Base-by-base conservation (phyloP, 2,329 filamentous ascomycete genomes). In the Drechslera avenae region DNA sequence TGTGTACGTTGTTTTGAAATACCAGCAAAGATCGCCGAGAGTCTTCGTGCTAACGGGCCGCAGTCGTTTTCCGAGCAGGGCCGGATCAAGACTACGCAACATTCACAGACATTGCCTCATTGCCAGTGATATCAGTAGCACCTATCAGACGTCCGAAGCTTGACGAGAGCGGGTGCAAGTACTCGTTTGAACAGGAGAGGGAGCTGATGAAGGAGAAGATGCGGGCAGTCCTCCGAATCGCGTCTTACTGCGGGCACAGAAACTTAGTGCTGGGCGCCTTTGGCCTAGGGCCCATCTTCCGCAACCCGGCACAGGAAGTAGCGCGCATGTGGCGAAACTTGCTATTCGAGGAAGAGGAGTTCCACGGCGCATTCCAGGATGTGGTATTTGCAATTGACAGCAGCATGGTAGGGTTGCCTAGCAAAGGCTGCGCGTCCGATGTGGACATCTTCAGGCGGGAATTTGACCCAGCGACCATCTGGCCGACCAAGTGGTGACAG, bases 171-270 rank as follows among this genome's bases (percentile, higher is more conserved):
- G 86, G 85, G n/a, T 79, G 78, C 54, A 83, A 83, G 56, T 91
- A 90, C 73, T 88, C 86, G 0, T 91, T 92, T 71, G 78, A 79
- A 3, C 80, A 86, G 62, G 89, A 91, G 73, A 83, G 83, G 54
- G 84, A 88, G 58, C 79, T 90, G 69, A 88, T 90, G 74, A 81
- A 81, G 63, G 85, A 88, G 63, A 90, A 91, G 73, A 86, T 91
- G 71, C 83, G 85, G 17, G 83, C 84, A 1, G 85, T 87, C 2
- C 81, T 91, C 14, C 81, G 85, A 39, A 89, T 91, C 56, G 89
- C 87, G 56, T 82, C 68, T 10, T 71, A 72, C 33, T 74, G 69
- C 46, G 69, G 71, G 17, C 68, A 74, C 59, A 60, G 58, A 35
- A 74, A 73, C 50, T 59, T 78, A 26, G 76, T 76, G 53, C 58